Conservation (phyloP, 164 flowering plant genomes). For the Echeveria elegans region DNA sequence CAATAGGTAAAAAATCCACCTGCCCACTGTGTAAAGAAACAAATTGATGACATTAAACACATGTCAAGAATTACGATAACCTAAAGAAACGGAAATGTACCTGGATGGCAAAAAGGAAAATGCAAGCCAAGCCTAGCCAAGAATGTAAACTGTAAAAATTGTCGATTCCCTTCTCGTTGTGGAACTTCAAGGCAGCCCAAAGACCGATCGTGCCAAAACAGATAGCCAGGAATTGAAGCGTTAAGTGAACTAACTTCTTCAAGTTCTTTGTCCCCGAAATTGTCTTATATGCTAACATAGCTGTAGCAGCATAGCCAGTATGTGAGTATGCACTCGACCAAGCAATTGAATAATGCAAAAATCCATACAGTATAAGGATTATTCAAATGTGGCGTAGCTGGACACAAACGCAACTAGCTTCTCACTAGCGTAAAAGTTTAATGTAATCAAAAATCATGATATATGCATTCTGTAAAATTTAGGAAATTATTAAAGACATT, state of each 20-base stretch:
- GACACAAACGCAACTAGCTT: too few species aligned
- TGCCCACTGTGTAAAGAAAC: not conserved
- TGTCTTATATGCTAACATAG: not conserved
- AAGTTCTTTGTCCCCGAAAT: conserved; percentile 27
- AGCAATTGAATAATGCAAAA: not conserved
- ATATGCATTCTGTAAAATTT: not conserved
- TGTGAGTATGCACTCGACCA: not conserved
- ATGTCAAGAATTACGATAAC: not conserved
- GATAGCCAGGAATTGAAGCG: conserved; percentile 58
- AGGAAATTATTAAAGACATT: not conserved
- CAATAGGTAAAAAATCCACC: not conserved
- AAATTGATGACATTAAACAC: not conserved
- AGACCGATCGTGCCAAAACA: conserved; percentile 60
- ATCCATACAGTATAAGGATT: not conserved
- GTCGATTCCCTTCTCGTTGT: conserved; percentile 90
- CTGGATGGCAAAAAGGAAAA: not conserved
- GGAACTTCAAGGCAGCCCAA: conserved; percentile 90
- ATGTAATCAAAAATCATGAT: not conserved
- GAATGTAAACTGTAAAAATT: conserved; percentile 98
- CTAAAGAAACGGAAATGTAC: not conserved
- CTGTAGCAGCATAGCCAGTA: not conserved
- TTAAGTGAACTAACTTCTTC: conserved; percentile 72
- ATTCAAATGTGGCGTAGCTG: not conserved
- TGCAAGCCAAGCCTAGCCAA: conserved; percentile 28
- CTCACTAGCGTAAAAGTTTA: too few species aligned